Percentiles rank a stretch among this genome's conserved stretches.
Evolutionary conservation across 345 rosid genomes (phyloP).

Genomic region (Iberis pinnata): DNA sequence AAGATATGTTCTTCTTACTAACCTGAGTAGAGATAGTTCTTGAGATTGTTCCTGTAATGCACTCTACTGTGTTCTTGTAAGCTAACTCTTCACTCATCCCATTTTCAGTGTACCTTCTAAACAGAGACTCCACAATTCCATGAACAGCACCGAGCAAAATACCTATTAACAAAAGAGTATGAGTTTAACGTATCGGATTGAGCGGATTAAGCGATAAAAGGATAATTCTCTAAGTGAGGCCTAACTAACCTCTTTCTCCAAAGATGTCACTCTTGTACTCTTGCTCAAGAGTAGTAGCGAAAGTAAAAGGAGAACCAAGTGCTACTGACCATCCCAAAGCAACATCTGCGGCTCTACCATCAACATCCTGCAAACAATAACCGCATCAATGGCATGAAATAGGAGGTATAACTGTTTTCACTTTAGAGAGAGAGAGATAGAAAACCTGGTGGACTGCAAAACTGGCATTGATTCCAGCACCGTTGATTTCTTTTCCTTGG

Average conservation of each 20-base stretch:
- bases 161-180: constrained; percentile 32
- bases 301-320: constrained; percentile 80
- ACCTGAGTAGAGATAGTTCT: constrained; percentile 77
- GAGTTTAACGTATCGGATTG: background rate
- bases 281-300: constrained; percentile 75
- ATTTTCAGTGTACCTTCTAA: constrained; percentile 65
- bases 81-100: constrained; percentile 69
- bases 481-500: constrained; percentile 77
- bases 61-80: constrained; percentile 78
- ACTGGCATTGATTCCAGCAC: constrained; percentile 85
- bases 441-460: constrained; percentile 76
- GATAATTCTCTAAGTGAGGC: background rate
- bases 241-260: constrained; percentile 68
- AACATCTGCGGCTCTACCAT: constrained; percentile 74
- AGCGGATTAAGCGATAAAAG: background rate
- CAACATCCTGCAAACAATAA: constrained; percentile 50
- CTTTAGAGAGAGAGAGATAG: background rate
- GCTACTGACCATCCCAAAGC: constrained; percentile 88
- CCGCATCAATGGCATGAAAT: background rate
- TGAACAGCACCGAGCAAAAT: constrained; percentile 81
- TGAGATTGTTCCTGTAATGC: constrained; percentile 69
- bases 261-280: constrained; percentile 90
- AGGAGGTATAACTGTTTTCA: background rate
- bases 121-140: constrained; percentile 67
- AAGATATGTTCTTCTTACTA: constrained; percentile 17